Evolutionary conservation across 129 eudicot genomes (phyloP), one percentile per base, ranked within the genome.

Genomic region (Deinandra increscens): DNA sequence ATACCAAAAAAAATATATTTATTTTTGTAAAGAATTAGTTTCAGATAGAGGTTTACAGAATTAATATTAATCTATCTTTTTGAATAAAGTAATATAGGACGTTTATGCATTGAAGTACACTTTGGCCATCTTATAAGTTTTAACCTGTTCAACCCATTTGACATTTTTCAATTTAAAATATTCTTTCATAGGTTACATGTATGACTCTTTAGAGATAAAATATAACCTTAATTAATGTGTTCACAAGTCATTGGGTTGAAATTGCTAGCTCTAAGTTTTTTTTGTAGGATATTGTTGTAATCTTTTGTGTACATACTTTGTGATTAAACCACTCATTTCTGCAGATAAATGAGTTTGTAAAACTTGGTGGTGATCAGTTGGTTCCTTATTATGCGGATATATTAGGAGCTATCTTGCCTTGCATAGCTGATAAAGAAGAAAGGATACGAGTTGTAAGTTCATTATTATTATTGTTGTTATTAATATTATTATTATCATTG

Each of bases 321-420:
- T 53, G 66, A 51, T 15, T 38, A 42, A 10, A 54, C 53, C 20
- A 58, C 29, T 68, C 73, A 67, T 36, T 29, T 72, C 2, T 79
- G 80, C 90, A 92, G 98, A 89, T 92, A 39, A 84, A 88, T 58
- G 98, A 93, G 91, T 88, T 92, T 79, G 95, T 92, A 38, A 92
- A 89, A 79, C 96, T 92, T 70, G 96, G 98, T 26, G 98, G 98
- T 64, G 96, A 92, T 77, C 98, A 92, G 66, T 85, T 92, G 62
- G 90, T 92, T 80, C 95, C 98, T 46, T 85, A 93, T 80, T 93
- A 93, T 83, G 97, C 98, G 45, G 97, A 83, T 87, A 93, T 93
- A 60, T 78, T 93, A 64, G 97, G 98, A 69, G 96, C 98, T 63
- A 93, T 89, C 75, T 79, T 93, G 66, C 97, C 98, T 60, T 93